phyloP scores from a whole-genome alignment of 805 yeast genomes.

The Zygoascus ofunaensis region DNA sequence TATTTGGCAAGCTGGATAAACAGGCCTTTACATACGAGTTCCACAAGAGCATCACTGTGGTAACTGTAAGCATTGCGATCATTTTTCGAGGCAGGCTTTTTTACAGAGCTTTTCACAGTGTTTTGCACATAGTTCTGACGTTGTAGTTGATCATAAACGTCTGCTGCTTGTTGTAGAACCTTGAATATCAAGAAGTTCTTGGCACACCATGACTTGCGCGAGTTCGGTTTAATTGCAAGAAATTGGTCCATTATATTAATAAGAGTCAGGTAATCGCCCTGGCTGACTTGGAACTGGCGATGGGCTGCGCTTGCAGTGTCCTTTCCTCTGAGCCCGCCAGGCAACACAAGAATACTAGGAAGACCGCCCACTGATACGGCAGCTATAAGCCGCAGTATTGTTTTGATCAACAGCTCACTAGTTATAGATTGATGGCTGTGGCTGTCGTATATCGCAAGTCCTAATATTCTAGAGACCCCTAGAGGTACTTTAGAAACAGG shows the following conservation, averaged over 20 bases:
- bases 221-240: not conserved
- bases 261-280: constrained; percentile 74
- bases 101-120: not conserved
- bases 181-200: constrained; percentile 54
- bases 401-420: constrained; percentile 46
- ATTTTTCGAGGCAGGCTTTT: not conserved
- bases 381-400: constrained; percentile 61
- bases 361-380: constrained; percentile 63
- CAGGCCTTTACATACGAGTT: constrained; percentile 11
- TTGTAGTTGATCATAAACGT: constrained; percentile 50
- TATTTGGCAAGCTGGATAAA: constrained; percentile 15
- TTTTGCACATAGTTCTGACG: constrained; percentile 10
- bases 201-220: constrained; percentile 47
- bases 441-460: constrained; percentile 44
- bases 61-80: not conserved
- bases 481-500: constrained; percentile 42
- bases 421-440: not conserved
- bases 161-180: constrained; percentile 56
- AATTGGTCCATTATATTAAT: constrained; percentile 41
- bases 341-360: constrained; percentile 35
- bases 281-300: constrained; percentile 57
- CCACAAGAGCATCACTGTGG: not conserved
- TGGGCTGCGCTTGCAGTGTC: constrained; percentile 43
- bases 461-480: constrained; percentile 51
- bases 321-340: not conserved